Conservation (phyloP, 768 basidiomycete species). For the Antrodiella citrinella region DNA sequence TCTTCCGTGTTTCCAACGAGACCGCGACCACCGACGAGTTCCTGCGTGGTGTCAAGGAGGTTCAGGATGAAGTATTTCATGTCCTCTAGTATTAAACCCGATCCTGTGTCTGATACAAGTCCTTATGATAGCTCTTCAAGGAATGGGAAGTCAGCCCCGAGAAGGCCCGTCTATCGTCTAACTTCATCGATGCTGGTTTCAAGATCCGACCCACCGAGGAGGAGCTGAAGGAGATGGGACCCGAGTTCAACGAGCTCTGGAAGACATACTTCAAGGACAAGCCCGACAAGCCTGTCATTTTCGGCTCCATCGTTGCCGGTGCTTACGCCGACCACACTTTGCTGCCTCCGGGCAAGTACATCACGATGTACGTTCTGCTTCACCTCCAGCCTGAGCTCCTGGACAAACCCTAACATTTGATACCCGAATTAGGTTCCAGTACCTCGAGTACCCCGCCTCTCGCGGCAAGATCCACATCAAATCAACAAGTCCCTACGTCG, state of each 20-base stretch:
- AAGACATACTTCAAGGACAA: constrained; percentile 71
- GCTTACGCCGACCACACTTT: constrained; percentile 66
- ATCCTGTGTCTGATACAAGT: too few species aligned
- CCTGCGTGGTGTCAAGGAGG: constrained; percentile 56
- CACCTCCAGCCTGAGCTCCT: too few species aligned
- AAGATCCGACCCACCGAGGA: constrained; percentile 67
- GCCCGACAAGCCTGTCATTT: constrained; percentile 75
- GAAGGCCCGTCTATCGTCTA: constrained; percentile 61
- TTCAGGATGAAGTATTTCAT: constrained; percentile 39
- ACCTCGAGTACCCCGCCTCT: constrained; percentile 67
- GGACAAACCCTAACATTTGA: background rate
- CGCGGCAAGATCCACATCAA: constrained; percentile 67
- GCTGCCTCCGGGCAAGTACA: constrained; percentile 63
- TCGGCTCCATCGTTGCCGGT: constrained; percentile 60
- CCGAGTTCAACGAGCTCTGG: constrained; percentile 64
- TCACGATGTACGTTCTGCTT: constrained; percentile 42
- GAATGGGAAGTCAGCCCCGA: constrained; percentile 64
- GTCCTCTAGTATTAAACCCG: background rate
- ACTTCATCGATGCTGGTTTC: constrained; percentile 70
- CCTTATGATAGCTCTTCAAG: constrained; percentile 36
- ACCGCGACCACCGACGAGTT: constrained; percentile 58
- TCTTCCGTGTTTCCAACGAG: constrained; percentile 63
- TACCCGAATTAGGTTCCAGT: constrained; percentile 62
- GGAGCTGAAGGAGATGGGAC: constrained; percentile 73
- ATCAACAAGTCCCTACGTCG: constrained; percentile 51